A percentile compares a stretch with the other conserved stretches of the same genome.
These are phyloP conservation scores for Cicer cuneatum DNA, from an alignment of 306 rosid species.

Conservation along the genomic window DNA sequence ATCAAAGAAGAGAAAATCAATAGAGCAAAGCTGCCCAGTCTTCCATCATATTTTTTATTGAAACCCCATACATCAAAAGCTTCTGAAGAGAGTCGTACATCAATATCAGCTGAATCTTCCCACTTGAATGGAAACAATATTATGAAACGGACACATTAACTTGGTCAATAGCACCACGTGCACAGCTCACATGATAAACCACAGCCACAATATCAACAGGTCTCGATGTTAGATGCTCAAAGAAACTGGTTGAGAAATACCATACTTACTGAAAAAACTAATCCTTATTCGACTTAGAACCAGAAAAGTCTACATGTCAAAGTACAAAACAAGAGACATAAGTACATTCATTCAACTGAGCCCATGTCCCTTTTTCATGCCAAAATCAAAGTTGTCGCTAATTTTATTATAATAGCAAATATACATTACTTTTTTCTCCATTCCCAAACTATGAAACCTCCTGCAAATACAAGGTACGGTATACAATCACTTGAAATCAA, in stretches of 20 bases:
- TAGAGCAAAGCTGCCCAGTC: slow-evolving; percentile 23
- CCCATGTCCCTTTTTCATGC: slow-evolving; percentile 2
- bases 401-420: slow-evolving; percentile 28
- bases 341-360: slow-evolving; percentile 3
- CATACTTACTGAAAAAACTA: background rate
- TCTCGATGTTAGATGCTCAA: slow-evolving; percentile 15
- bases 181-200: background rate
- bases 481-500: slow-evolving; percentile 9
- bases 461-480: slow-evolving; percentile 18
- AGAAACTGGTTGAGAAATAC: slow-evolving; percentile 27
- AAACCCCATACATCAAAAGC: slow-evolving; percentile 8
- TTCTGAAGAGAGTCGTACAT: slow-evolving; percentile 16
- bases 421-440: background rate
- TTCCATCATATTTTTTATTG: background rate
- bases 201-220: background rate
- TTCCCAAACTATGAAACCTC: slow-evolving; percentile 20
- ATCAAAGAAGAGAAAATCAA: slow-evolving; percentile 14
- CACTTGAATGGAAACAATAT: slow-evolving; percentile 6
- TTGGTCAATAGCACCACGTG: background rate
- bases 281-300: background rate
- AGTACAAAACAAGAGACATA: slow-evolving; percentile 27
- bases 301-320: slow-evolving; percentile 4
- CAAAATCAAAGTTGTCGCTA: slow-evolving; percentile 16
- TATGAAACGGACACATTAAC: slow-evolving; percentile 25
- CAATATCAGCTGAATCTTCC: slow-evolving; percentile 27